Evolutionary conservation across 306 rosid species (phyloP).

Genomic region (Hylodesmum podocarpum): DNA sequence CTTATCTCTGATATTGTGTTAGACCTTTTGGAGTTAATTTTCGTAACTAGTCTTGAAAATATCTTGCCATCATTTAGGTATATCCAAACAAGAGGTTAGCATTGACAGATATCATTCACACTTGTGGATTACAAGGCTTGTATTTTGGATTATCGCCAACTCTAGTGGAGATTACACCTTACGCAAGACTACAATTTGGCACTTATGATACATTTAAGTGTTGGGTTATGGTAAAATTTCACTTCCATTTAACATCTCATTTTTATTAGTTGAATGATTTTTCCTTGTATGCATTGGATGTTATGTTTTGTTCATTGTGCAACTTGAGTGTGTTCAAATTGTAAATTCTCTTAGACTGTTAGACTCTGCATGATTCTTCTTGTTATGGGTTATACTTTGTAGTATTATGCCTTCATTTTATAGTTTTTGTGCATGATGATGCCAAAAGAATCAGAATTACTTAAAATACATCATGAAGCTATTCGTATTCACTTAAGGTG

Average conservation of each 20-base stretch:
- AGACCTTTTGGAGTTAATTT: constrained; percentile 2
- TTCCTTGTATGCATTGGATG: constrained; percentile 11
- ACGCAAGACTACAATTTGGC: constrained; percentile 95
- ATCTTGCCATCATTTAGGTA: constrained; percentile 49
- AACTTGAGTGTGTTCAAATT: neutral
- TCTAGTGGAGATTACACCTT: constrained; percentile 93
- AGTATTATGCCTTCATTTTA: constrained; percentile 14
- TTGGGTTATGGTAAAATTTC: constrained; percentile 70
- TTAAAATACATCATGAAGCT: neutral
- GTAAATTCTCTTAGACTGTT: neutral
- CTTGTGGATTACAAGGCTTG: constrained; percentile 76
- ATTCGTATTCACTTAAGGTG: neutral
- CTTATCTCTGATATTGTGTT: neutral
- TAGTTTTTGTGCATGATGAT: neutral
- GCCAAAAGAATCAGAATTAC: neutral
- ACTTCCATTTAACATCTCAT: constrained; percentile 7
- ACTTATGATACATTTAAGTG: constrained; percentile 93
- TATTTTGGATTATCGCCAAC: constrained; percentile 93
- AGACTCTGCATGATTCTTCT: constrained; percentile 7
- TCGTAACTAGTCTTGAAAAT: constrained; percentile 20
- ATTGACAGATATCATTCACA: constrained; percentile 53
- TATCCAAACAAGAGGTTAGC: constrained; percentile 95
- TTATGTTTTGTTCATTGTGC: neutral
- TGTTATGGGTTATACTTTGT: constrained; percentile 6
- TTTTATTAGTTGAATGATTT: neutral